phyloP scores from a whole-genome alignment of 108 stramenopile species.

The Cyclotella sp. region DNA sequence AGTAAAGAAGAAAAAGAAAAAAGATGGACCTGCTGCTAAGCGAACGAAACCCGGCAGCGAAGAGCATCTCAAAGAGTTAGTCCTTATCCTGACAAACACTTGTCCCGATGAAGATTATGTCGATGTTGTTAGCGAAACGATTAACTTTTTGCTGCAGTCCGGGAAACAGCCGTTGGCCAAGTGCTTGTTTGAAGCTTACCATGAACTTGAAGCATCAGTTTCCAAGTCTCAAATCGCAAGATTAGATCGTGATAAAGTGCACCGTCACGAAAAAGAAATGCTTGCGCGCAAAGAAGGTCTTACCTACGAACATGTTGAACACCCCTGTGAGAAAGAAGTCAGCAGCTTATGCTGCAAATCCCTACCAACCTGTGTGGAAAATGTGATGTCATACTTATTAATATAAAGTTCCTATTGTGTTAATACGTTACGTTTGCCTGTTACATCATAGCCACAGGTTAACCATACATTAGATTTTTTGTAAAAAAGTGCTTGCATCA shows the following conservation, averaged over 20 bases:
- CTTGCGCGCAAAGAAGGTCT: constrained; percentile 40
- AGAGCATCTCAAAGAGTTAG: constrained; percentile 75
- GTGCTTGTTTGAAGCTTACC: constrained; percentile 58
- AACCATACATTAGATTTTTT: too few species aligned
- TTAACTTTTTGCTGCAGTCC: constrained; percentile 64
- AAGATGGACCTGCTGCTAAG: constrained; percentile 47
- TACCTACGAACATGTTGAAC: constrained; percentile 41
- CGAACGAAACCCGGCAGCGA: constrained; percentile 80
- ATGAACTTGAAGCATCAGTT: constrained; percentile 37
- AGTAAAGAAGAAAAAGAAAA: constrained; percentile 75
- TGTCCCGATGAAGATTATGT: constrained; percentile 62
- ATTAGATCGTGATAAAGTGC: constrained; percentile 39
- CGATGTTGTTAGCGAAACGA: constrained; percentile 68
- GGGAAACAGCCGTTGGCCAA: constrained; percentile 51
- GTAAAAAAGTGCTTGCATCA: too few species aligned
- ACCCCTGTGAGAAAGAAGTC: constrained; percentile 66
- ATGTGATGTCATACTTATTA: constrained; percentile 16
- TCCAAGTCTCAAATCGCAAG: constrained; percentile 45
- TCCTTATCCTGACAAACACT: constrained; percentile 48
- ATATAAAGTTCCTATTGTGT: neutral
- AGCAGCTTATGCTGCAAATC: constrained; percentile 54
- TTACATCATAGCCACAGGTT: too few species aligned
- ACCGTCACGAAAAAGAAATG: constrained; percentile 43
- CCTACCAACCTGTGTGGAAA: constrained; percentile 35
- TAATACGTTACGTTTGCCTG: too few species aligned